A percentile compares a stretch with the other conserved stretches of the same genome.
phyloP scores from a whole-genome alignment of 768 basidiomycete genomes.

The Sarcomyxa edulis region DNA sequence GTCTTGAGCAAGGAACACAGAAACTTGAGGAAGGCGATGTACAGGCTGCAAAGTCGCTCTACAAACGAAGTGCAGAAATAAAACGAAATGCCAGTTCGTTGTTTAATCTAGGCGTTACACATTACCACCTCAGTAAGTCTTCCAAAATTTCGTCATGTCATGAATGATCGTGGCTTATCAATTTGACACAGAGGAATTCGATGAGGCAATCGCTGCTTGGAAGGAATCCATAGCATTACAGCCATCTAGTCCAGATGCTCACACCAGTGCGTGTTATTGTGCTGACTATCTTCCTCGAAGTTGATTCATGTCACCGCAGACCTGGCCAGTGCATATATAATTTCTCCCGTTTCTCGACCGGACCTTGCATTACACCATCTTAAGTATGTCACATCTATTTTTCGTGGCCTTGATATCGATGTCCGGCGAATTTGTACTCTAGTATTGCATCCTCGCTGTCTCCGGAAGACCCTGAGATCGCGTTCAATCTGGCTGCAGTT shows the following conservation, averaged over 20 bases:
- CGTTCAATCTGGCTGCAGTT: conserved; percentile 88
- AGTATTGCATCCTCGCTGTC: conserved; percentile 81
- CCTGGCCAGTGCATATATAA: conserved; percentile 85
- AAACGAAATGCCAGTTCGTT: conserved; percentile 75
- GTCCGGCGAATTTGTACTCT: conserved; percentile 27
- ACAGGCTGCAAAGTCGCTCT: conserved; percentile 68
- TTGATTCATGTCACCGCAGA: conserved; percentile 37
- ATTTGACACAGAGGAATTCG: conserved; percentile 68
- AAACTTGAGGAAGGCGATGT: conserved; percentile 87
- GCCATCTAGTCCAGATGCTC: conserved; percentile 80
- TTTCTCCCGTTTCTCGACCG: conserved; percentile 72
- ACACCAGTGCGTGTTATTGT: conserved; percentile 61
- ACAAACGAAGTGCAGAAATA: conserved; percentile 76
- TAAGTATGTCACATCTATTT: conserved; percentile 46
- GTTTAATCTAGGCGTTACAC: conserved; percentile 86
- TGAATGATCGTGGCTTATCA: conserved; percentile 6
- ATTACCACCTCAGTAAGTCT: conserved; percentile 79
- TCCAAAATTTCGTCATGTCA: conserved; percentile 8
- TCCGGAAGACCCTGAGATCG: conserved; percentile 87
- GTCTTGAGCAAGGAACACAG: conserved; percentile 77
- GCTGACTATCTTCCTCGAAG: no score
- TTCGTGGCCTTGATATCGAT: conserved; percentile 19
- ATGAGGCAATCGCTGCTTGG: conserved; percentile 82
- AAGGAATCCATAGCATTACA: conserved; percentile 78
- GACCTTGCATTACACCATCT: conserved; percentile 86